Base-by-base conservation (phyloP, 257 asterid species). In the Capsicum chinense region DNA sequence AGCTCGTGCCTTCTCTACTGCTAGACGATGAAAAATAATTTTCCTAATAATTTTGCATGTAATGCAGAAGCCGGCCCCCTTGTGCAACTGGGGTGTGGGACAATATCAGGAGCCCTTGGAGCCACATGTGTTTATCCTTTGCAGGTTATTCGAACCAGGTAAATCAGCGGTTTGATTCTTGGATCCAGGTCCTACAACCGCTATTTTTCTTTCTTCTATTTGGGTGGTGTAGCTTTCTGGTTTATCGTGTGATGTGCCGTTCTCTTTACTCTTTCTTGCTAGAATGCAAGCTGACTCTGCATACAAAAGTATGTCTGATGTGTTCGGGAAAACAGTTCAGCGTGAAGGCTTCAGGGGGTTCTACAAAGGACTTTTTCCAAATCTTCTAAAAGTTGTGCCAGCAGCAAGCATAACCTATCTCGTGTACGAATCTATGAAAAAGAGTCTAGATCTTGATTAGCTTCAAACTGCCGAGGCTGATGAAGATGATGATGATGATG, bases 121-220 rank as follows among this genome's bases (percentile, higher is more conserved):
- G 99, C 99, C 58, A 92, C 97, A 2, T 93, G 99, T 82, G 99
- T 94, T 84, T 97, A 97, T 86, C 99, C 99, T 44, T 87, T 97
- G 85, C 99, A 97, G 93, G 99, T 97, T 83, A 88, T 97, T 68
- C 92, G 99, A 88, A 97, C 99, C 81, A 97, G 99, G 99, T 95
- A 93, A 86, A 62, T 11, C 67, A 63, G 17, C 82, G 83, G n/a
- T 13, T 71, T 26, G 56, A n/a, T 63, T 81, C 79, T 76, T 3
- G 48, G 63, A 33, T 33, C 47, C 64, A 76, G 0, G 16, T 33
- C 47, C 64, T 52, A 0, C 15, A 54, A 76, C 47, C 52, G 63
- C 56, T 10, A 6, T 21, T 48, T 39, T 33, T 54, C 44, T 16
- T 56, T 16, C 44, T 56, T 66, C 66, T 11, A 9, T 33, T 56